Evolutionary conservation across 805 yeast genomes (phyloP), one percentile per base, ranked within the genome.

Genomic region (Cyberlindnera samutprakarnensis): DNA sequence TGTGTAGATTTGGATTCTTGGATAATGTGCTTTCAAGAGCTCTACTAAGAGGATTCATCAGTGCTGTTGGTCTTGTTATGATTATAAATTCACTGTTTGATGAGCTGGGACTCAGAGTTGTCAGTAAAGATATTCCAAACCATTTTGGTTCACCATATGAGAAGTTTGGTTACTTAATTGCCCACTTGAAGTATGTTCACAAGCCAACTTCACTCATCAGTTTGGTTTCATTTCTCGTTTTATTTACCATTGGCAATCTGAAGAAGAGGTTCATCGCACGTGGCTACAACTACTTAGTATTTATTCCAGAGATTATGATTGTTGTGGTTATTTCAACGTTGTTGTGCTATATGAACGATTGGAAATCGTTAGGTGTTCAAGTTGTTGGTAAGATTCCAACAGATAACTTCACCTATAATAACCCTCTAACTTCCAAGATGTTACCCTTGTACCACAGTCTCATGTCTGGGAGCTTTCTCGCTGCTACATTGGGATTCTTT

Each of bases 401-500:
- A 0, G 70, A 70, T 4, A 63, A 65, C 4, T 53, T 76, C 36
- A 56, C 62, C n/a, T 47, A 78, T 14, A 59, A 63, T 32, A 61
- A 75, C 33, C 96, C 96, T 4, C 54, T 88, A 12, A 53, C 73
- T 1, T 51, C 57, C 0, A 44, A 59, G 3, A 62, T 63, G 14
- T 61, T 67, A 36, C 63, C 63, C 23, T 62, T 70, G 37, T 70
- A 80, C 38, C 66, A 71, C 31, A 64, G 67, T 17, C 56, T 76
- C 30, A 68, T 85, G 44, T 66, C 75, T n/a, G 68, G 90, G 1
- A 73, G 92, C 0, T 74, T 87, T 39, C 68, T 81, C 36, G 74
- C 84, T 39, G 94, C 96, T 0, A 71, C 86, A 50, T 60, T 90
- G 23, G 97, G 97, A 0, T 86, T 90, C 51, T 83, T 90, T 46